A percentile compares a stretch with the other conserved stretches of the same genome.
Conservation (phyloP, 345 rosid species). For the Zanthoxylum bungeanum region DNA sequence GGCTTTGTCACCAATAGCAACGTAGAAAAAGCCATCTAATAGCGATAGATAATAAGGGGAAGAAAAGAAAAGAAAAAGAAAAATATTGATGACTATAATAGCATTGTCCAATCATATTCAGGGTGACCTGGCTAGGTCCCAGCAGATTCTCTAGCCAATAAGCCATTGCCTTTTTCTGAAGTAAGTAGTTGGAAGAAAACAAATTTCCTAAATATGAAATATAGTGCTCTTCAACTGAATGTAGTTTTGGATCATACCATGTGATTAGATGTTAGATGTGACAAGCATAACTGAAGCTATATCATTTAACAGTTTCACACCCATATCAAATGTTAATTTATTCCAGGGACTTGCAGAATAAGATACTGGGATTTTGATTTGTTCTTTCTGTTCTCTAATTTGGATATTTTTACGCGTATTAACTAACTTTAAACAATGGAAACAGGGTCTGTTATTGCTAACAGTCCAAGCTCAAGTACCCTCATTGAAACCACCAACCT, state of each 20-base stretch:
- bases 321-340: neutral
- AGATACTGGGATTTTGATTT: neutral
- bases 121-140: conserved; percentile 19
- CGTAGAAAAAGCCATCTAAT: conserved; percentile 11
- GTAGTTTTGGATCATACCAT: neutral
- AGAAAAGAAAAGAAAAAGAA: neutral
- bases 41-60: neutral
- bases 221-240: conserved; percentile 17
- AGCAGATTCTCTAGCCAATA: neutral
- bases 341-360: neutral
- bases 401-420: neutral
- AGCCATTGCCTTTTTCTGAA: neutral
- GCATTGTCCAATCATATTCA: conserved; percentile 6
- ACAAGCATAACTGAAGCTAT: neutral
- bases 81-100: too few species aligned
- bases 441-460: conserved; percentile 53
- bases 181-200: conserved; percentile 11
- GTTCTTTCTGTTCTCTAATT: neutral
- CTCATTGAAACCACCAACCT: conserved; percentile 46
- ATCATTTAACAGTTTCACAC: too few species aligned
- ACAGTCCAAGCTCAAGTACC: conserved; percentile 54
- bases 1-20: conserved; percentile 6
- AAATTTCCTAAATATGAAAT: conserved; percentile 2
- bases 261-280: conserved; percentile 6
- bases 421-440: conserved; percentile 7